phyloP scores from a whole-genome alignment of 2,329 filamentous ascomycete species.

The Chaetothyriales sp. region DNA sequence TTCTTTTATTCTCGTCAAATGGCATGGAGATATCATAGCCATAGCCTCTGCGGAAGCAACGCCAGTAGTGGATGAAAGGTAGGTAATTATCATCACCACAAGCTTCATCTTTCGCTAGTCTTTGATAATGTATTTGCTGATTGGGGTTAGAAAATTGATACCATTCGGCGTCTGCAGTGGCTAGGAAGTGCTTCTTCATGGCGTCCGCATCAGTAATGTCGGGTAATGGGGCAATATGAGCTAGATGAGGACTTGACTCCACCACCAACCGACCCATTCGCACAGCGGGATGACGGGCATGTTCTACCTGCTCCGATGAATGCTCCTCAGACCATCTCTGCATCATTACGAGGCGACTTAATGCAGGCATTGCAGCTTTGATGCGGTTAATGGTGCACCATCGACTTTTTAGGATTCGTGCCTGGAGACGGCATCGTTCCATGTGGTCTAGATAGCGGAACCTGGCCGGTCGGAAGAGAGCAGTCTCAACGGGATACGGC shows the following conservation, averaged over 20 bases:
- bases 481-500: conserved; percentile 20
- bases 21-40: no score
- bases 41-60: background rate
- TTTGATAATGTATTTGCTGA: background rate
- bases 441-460: conserved; percentile 21
- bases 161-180: background rate
- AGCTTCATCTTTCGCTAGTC: background rate
- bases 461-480: conserved; percentile 24
- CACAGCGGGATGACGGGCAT: background rate
- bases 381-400: conserved; percentile 29
- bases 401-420: conserved; percentile 23
- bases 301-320: background rate
- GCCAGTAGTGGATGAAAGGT: background rate
- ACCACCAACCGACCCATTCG: no score
- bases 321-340: conserved; percentile 22
- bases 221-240: conserved; percentile 1
- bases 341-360: conserved; percentile 24
- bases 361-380: conserved; percentile 22
- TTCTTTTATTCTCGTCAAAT: background rate
- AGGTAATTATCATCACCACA: background rate
- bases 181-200: conserved; percentile 7
- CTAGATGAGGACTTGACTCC: background rate
- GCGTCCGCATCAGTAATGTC: conserved; percentile 1
- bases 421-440: conserved; percentile 24
- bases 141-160: background rate